A percentile compares a stretch with the other conserved stretches of the same genome.
These are phyloP conservation scores for Telopea speciosissima DNA, from an alignment of 177 flowering plant genomes.

Conservation along the genomic window DNA sequence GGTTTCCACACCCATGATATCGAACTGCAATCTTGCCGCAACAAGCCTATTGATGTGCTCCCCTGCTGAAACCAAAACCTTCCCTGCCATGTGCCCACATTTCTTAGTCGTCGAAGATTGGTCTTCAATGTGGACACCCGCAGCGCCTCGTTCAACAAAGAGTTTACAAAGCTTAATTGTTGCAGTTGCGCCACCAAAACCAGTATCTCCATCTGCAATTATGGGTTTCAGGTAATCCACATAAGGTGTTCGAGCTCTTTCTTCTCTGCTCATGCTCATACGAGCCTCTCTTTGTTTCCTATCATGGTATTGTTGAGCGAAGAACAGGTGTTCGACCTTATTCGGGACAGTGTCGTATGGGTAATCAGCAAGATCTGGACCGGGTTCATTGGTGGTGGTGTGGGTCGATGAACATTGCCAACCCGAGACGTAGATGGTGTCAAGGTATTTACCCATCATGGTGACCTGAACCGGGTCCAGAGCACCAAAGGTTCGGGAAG, in stretches of 20 bases:
- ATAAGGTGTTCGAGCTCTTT: constrained; percentile 64
- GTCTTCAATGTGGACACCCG: constrained; percentile 91
- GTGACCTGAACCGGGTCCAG: constrained; percentile 95
- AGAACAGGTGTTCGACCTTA: constrained; percentile 92
- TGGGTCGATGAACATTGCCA: constrained; percentile 98
- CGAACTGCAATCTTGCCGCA: constrained; percentile 82
- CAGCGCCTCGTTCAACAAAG: constrained; percentile 91
- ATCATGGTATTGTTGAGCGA: constrained; percentile 89
- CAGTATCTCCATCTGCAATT: constrained; percentile 92
- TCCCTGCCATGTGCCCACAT: constrained; percentile 97
- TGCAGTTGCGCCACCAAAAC: constrained; percentile 92
- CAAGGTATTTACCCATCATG: constrained; percentile 91
- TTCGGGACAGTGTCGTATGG: constrained; percentile 97
- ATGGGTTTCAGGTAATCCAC: constrained; percentile 85
- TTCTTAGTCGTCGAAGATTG: constrained; percentile 92
- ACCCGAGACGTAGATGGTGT: constrained; percentile 87
- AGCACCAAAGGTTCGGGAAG: constrained; percentile 90
- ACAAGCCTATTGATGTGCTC: constrained; percentile 86
- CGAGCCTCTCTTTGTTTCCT: constrained; percentile 86
- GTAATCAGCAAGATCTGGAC: constrained; percentile 94
- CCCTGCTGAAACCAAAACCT: constrained; percentile 66
- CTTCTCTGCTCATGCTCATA: constrained; percentile 78
- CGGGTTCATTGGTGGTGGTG: constrained; percentile 84
- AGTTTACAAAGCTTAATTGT: constrained; percentile 92
- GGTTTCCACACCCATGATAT: constrained; percentile 85